Percentiles rank a stretch among this genome's conserved stretches.
Conservation (phyloP, 2,329 filamentous ascomycete species). For the Colletotrichum gigasporum region DNA sequence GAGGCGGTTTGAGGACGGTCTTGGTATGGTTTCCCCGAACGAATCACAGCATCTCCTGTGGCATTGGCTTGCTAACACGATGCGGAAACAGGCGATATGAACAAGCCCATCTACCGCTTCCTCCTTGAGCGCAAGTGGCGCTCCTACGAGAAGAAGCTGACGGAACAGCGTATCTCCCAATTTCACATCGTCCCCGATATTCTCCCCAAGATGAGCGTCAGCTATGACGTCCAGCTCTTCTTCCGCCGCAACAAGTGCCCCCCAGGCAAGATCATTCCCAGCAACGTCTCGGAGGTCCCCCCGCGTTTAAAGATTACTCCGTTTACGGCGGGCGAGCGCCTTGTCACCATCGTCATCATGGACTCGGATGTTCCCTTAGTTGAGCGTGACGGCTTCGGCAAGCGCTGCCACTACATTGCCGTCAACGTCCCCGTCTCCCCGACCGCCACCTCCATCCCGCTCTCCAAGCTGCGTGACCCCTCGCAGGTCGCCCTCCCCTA, state of each 20-base stretch:
- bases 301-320: conserved; percentile 85
- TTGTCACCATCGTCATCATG: conserved; percentile 85
- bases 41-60: neutral
- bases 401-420: conserved; percentile 89
- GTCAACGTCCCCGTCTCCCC: conserved; percentile 66
- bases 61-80: conserved; percentile 9
- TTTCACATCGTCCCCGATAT: conserved; percentile 91
- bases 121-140: conserved; percentile 91
- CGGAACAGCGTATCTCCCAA: conserved; percentile 86
- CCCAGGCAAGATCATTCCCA: conserved; percentile 83
- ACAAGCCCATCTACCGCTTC: conserved; percentile 93
- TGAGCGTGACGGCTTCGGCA: conserved; percentile 78
- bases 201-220: conserved; percentile 80
- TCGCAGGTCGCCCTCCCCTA: conserved; percentile 80
- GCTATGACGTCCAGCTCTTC: conserved; percentile 81
- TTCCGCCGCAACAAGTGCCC: conserved; percentile 77
- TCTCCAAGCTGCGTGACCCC: conserved; percentile 67
- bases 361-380: conserved; percentile 90
- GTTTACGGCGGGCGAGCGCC: conserved; percentile 82
- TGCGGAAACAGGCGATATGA: conserved; percentile 81
- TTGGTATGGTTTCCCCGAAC: conserved; percentile 65
- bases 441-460: conserved; percentile 68
- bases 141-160: conserved; percentile 79
- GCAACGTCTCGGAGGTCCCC: conserved; percentile 74
- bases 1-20: conserved; percentile 90